phyloP scores from a whole-genome alignment of 164 flowering plant species.

The Vitis rotundifolia region DNA sequence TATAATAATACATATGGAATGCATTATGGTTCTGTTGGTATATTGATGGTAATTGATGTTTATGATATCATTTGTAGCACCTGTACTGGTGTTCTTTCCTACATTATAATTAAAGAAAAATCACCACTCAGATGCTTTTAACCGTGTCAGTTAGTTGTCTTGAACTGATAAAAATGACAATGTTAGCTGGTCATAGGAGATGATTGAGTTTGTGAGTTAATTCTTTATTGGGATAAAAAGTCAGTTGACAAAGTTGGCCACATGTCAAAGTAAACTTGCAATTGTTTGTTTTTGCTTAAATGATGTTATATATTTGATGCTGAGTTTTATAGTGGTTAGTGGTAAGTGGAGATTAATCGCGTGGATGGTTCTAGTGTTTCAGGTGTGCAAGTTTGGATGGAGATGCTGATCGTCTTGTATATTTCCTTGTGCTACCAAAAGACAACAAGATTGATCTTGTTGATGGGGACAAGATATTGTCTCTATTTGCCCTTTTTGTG shows the following conservation, averaged over 20 bases:
- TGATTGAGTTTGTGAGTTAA: not conserved
- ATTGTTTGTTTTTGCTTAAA: not conserved
- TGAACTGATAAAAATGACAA: not conserved
- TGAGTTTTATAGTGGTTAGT: conserved; percentile 5
- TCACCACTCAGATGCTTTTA: no score
- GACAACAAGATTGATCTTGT: conserved; percentile 62
- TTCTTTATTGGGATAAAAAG: not conserved
- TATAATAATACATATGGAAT: no score
- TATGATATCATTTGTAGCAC: no score
- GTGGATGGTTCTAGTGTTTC: conserved; percentile 47
- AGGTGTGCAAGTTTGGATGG: conserved; percentile 99
- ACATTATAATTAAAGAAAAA: no score
- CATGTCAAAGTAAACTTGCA: not conserved
- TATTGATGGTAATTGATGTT: no score
- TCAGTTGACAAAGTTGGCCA: not conserved
- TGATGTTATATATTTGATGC: not conserved
- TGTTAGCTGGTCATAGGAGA: not conserved
- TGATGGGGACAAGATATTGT: conserved; percentile 95
- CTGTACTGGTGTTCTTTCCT: no score
- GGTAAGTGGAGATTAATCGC: conserved; percentile 21
- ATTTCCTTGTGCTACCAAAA: conserved; percentile 51
- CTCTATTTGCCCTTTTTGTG: conserved; percentile 82
- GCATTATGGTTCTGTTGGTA: no score
- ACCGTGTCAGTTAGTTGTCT: not conserved
- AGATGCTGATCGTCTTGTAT: conserved; percentile 94